Conservation (phyloP, 1,284 basidiomycete genomes). For the Rhodofomes roseus region DNA sequence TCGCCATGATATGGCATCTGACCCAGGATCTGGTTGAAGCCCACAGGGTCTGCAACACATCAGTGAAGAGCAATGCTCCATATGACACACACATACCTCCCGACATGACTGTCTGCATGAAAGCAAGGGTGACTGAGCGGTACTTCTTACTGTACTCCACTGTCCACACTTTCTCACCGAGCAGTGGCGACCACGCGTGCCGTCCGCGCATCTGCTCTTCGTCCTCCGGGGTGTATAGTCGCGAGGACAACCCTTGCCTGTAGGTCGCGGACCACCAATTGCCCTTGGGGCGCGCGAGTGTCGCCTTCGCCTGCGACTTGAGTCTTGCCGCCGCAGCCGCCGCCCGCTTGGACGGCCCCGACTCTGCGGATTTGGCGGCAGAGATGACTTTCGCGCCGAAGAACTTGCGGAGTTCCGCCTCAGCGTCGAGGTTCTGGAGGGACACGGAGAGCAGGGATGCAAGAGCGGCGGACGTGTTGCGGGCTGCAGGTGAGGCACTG, state of each 20-base stretch:
- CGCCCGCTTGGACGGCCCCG: conserved; percentile 22
- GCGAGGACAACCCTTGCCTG: conserved; percentile 68
- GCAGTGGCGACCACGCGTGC: conserved; percentile 37
- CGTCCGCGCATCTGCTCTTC: conserved; percentile 38
- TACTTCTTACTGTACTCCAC: conserved; percentile 84
- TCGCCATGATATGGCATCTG: conserved; percentile 84
- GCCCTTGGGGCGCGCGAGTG: conserved; percentile 58
- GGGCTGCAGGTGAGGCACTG: conserved; percentile 21
- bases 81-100: conserved; percentile 57
- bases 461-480: conserved; percentile 32
- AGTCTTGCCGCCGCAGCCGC: neutral
- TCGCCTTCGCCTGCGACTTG: conserved; percentile 27
- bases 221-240: conserved; percentile 56
- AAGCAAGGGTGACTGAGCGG: conserved; percentile 74
- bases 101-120: conserved; percentile 75
- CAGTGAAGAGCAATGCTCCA: neutral
- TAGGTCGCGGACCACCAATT: conserved; percentile 61
- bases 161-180: conserved; percentile 79
- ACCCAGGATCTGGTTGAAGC: conserved; percentile 54
- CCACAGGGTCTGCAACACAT: conserved; percentile 55
- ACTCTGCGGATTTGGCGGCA: conserved; percentile 47
- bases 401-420: conserved; percentile 87
- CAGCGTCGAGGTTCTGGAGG: conserved; percentile 75
- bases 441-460: conserved; percentile 72
- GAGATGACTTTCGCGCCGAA: conserved; percentile 87